Percentiles rank a stretch among this genome's conserved stretches.
Evolutionary conservation across 2,329 filamentous ascomycete genomes (phyloP).

Genomic region (Epichloe baconii): DNA sequence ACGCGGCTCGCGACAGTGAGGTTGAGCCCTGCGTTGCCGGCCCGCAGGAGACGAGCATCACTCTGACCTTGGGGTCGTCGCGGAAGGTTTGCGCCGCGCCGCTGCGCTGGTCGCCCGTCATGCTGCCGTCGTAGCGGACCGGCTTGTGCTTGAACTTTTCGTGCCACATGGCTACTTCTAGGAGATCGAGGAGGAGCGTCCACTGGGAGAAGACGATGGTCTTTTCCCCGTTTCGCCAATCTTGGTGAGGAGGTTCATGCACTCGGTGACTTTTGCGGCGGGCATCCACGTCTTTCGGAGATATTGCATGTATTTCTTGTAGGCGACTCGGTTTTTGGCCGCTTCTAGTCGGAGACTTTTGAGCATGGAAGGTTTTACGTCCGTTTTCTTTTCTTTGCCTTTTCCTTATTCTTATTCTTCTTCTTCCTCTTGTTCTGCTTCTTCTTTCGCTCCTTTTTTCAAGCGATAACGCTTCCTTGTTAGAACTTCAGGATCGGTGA

Average conservation of each 20-base stretch:
- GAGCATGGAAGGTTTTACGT: slow-evolving; percentile 42
- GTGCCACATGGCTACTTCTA: slow-evolving; percentile 61
- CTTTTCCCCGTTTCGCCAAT: slow-evolving; percentile 51
- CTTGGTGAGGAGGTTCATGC: slow-evolving; percentile 60
- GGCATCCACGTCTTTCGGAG: slow-evolving; percentile 57
- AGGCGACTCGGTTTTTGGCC: slow-evolving; percentile 48
- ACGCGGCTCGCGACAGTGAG: slow-evolving; percentile 72
- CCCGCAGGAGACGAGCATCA: slow-evolving; percentile 75
- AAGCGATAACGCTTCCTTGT: slow-evolving; percentile 8
- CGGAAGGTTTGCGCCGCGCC: slow-evolving; percentile 53
- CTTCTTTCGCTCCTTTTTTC: slow-evolving; percentile 2
- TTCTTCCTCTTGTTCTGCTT: slow-evolving; percentile 9
- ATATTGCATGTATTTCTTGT: slow-evolving; percentile 55
- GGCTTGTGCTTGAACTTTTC: slow-evolving; percentile 45
- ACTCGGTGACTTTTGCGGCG: slow-evolving; percentile 70
- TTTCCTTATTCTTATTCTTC: slow-evolving; percentile 20
- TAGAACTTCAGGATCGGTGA: slow-evolving; percentile 7
- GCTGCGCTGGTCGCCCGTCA: slow-evolving; percentile 58
- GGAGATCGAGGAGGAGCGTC: slow-evolving; percentile 59
- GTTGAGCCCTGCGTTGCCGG: slow-evolving; percentile 77
- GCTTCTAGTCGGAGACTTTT: slow-evolving; percentile 53
- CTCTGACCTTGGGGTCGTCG: slow-evolving; percentile 47
- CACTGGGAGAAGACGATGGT: slow-evolving; percentile 69
- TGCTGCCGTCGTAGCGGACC: slow-evolving; percentile 68
- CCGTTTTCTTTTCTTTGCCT: slow-evolving; percentile 27